Percentiles rank a stretch among this genome's conserved stretches.
Conservation (phyloP, 257 asterid species). For the Nicotiana paniculata region DNA sequence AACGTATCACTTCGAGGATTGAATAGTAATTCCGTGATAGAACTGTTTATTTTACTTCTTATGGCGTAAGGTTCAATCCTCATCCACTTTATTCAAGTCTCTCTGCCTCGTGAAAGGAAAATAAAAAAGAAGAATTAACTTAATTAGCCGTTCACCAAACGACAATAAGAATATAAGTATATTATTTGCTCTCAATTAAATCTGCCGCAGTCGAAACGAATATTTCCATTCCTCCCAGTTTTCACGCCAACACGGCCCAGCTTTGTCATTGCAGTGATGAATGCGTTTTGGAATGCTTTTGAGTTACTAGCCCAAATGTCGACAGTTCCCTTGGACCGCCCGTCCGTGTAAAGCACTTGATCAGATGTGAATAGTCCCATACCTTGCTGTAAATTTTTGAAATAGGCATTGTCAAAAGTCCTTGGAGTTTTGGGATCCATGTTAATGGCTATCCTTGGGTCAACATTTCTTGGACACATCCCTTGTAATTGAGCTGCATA, state of each 20-base stretch:
- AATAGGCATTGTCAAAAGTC: slow-evolving; percentile 63
- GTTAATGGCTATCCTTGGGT: slow-evolving; percentile 52
- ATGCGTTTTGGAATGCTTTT: slow-evolving; percentile 41
- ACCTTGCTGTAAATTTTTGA: slow-evolving; percentile 51
- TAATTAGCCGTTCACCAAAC: too few species aligned
- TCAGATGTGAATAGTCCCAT: slow-evolving; percentile 84
- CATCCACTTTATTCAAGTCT: background rate
- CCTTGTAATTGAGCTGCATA: slow-evolving; percentile 49
- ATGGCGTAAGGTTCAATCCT: background rate
- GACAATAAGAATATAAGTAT: too few species aligned
- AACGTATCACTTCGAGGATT: background rate
- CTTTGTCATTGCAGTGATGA: slow-evolving; percentile 54
- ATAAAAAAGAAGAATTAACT: background rate
- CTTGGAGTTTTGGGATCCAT: slow-evolving; percentile 80
- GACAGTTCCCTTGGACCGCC: slow-evolving; percentile 46
- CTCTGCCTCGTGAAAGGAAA: background rate
- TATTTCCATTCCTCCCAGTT: slow-evolving; percentile 56
- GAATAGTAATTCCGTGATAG: background rate
- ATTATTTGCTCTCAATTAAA: slow-evolving; percentile 29
- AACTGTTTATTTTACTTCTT: background rate
- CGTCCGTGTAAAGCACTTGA: slow-evolving; percentile 62
- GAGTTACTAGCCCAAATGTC: slow-evolving; percentile 43
- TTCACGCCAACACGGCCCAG: slow-evolving; percentile 85
- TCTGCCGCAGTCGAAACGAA: slow-evolving; percentile 68
- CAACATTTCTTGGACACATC: slow-evolving; percentile 57